Base-by-base conservation (phyloP, 495 filamentous ascomycete species). In the Daldinia loculata region DNA sequence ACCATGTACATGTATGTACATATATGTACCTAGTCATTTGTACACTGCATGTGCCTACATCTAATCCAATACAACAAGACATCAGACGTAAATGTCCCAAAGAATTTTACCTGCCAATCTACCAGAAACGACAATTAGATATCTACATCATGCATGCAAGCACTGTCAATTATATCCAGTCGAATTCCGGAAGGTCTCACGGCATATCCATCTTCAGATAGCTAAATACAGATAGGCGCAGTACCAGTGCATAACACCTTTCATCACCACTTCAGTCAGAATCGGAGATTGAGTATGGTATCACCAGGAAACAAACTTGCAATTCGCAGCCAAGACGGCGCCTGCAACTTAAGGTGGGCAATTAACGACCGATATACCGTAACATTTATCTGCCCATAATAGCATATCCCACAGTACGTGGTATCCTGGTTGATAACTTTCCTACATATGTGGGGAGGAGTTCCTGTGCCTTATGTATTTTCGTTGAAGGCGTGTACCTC, bases 261-360 rank as follows among this genome's bases (percentile, higher is more conserved):
- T 64, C 64, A 67, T 67, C 64, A 60, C 56, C 30, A 29, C 22
- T 55, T 56, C 57, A 12, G 26, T 67, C 55, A 32, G 45, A 51
- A 67, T 72, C 63, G 69, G 64, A 67, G 58, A 67, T 72, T 64
- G 62, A 56, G 55, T 22, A 64, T 15, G 43, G 45, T 72, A 72
- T 72, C 69, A 67, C 48, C 26, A 39, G 59, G 53, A 55, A 60
- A 56, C 55, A 62, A 66, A 64, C 60, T 56, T 27, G 53, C 36
- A 67, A 67, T 62, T 22, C 38, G 27, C 55, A 30, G 63, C 63
- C 59, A 67, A 71, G 69, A 56, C 32, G 32, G 14, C 34, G 36
- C 63, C 52, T 41, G 17, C 38, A 36, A 58, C 27, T 53, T 38
- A 61, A 63, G 11, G 55, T 57, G 22, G 17, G 30, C 29, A 26